Evolutionary conservation across 2,329 filamentous ascomycete genomes (phyloP).

Genomic region (Dothidotthia symphoricarpi): DNA sequence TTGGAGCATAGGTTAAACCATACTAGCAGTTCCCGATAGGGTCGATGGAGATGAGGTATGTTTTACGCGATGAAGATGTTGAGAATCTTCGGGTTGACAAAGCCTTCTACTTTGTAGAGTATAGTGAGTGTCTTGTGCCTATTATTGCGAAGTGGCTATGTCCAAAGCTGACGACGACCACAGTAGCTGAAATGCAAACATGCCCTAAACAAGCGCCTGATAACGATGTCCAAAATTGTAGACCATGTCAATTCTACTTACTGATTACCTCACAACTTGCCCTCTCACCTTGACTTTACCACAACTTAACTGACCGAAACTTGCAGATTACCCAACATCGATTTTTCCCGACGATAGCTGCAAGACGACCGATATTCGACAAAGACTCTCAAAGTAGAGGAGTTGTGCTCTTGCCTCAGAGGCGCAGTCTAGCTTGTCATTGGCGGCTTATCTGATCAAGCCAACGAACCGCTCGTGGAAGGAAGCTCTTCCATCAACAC

Average conservation of each 20-base stretch:
- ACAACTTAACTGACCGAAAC: constrained; percentile 4
- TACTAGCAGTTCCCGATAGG: too few species aligned
- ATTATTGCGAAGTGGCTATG: constrained; percentile 1
- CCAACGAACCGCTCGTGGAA: constrained; percentile 10
- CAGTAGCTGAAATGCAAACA: constrained; percentile 21
- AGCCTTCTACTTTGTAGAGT: constrained; percentile 6
- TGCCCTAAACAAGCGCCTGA: constrained; percentile 5
- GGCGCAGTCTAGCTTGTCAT: constrained; percentile 11
- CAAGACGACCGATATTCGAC: too few species aligned
- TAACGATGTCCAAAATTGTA: constrained; percentile 9
- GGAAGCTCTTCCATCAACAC: too few species aligned
- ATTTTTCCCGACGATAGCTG: background rate
- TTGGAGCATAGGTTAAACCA: too few species aligned
- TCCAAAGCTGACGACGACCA: constrained; percentile 12
- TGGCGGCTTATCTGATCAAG: constrained; percentile 12
- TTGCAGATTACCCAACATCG: constrained; percentile 1
- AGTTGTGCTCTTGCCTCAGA: constrained; percentile 10
- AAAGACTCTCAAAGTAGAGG: too few species aligned
- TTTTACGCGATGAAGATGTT: too few species aligned
- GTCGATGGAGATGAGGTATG: too few species aligned
- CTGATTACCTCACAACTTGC: constrained; percentile 8
- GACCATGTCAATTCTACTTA: constrained; percentile 9
- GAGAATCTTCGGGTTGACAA: too few species aligned
- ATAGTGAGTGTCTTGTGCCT: constrained; percentile 12
- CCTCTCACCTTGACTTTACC: constrained; percentile 4